These are phyloP conservation scores for Phaffomyces opuntiae DNA, from an alignment of 805 yeast species.

Conservation along the genomic window DNA sequence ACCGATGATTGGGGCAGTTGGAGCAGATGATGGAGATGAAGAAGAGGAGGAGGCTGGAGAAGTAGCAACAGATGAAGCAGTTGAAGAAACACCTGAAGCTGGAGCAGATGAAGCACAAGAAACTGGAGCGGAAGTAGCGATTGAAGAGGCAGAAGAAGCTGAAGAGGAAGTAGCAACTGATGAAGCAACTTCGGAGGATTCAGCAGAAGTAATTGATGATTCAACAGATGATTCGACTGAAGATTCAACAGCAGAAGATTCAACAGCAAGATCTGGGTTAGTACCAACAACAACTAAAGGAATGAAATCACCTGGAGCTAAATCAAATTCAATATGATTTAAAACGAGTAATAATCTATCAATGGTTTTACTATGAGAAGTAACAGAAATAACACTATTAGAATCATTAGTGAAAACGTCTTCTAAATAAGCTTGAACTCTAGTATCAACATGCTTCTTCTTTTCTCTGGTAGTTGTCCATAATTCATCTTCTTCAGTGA, in stretches of 20 bases:
- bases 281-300: conserved; percentile 1
- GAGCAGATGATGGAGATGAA: neutral
- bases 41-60: neutral
- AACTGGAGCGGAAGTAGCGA: too few relatives aligned
- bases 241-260: too few relatives aligned
- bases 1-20: neutral
- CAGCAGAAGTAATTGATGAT: too few relatives aligned
- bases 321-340: neutral
- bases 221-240: too few relatives aligned
- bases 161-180: too few relatives aligned
- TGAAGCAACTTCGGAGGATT: too few relatives aligned
- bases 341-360: neutral
- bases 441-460: neutral
- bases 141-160: too few relatives aligned
- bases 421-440: neutral
- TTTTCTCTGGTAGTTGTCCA: conserved; percentile 3
- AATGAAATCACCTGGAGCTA: conserved; percentile 1
- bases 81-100: too few relatives aligned
- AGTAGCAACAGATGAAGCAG: neutral
- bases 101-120: too few relatives aligned
- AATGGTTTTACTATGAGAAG: conserved; percentile 1
- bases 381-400: neutral
- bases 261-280: neutral
- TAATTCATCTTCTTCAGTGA: conserved; percentile 6
- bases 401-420: conserved; percentile 1